These are phyloP conservation scores for Acer negundo DNA, from an alignment of 345 rosid genomes.

Conservation along the genomic window DNA sequence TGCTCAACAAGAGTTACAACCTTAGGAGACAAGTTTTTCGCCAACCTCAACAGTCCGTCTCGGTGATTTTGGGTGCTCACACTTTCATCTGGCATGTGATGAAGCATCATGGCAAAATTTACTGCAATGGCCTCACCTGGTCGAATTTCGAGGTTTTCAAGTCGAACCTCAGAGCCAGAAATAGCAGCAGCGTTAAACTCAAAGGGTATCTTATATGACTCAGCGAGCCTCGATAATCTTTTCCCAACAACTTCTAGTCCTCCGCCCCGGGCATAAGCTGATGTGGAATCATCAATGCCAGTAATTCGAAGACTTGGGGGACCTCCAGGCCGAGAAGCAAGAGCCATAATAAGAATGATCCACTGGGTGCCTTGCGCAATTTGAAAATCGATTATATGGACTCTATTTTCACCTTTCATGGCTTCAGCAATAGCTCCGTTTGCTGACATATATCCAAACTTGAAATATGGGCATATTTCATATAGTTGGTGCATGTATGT, in stretches of 20 bases:
- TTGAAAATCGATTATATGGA: conserved; percentile 90
- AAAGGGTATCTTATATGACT: conserved; percentile 73
- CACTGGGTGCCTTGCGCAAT: conserved; percentile 87
- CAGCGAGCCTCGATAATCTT: conserved; percentile 72
- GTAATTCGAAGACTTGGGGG: conserved; percentile 79
- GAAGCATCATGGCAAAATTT: conserved; percentile 79
- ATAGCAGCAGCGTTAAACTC: conserved; percentile 67
- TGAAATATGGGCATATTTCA: conserved; percentile 94
- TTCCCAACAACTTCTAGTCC: conserved; percentile 79
- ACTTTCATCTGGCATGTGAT: conserved; percentile 95
- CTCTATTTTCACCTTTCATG: conserved; percentile 62
- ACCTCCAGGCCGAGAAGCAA: conserved; percentile 84
- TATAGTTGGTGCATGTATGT: conserved; percentile 88
- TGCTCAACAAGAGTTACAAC: conserved; percentile 92
- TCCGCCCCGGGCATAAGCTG: conserved; percentile 85
- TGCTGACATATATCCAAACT: conserved; percentile 91
- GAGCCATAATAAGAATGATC: conserved; percentile 91
- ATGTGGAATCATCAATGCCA: conserved; percentile 82
- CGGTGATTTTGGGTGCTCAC: conserved; percentile 84
- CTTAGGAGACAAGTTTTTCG: conserved; percentile 69
- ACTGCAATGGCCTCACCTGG: conserved; percentile 80
- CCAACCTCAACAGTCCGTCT: conserved; percentile 78
- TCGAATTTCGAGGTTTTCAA: conserved; percentile 61
- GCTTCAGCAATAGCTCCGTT: conserved; percentile 98
- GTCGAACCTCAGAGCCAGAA: conserved; percentile 61